phyloP scores from a whole-genome alignment of 1,284 basidiomycete species.

The Peniophora sp. region DNA sequence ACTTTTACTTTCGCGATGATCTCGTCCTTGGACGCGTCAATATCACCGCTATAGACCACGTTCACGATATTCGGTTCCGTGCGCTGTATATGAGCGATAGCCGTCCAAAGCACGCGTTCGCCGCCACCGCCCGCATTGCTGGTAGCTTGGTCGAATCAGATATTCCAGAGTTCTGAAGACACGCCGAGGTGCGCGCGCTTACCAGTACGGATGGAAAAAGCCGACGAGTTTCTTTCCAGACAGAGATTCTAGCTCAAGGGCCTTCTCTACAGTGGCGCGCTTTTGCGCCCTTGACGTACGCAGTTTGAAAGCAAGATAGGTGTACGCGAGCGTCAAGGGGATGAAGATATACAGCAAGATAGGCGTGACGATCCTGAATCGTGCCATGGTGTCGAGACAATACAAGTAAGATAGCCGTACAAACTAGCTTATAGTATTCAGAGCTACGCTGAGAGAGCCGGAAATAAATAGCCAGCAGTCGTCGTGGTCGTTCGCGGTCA shows the following conservation, averaged over 20 bases:
- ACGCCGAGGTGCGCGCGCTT: conserved; percentile 3
- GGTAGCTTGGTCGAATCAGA: conserved; percentile 26
- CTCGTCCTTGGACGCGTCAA: conserved; percentile 68
- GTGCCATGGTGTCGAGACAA: no score
- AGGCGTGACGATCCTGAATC: not conserved
- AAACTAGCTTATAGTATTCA: no score
- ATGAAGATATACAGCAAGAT: not conserved
- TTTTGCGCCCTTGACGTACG: not conserved
- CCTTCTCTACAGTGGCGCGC: not conserved
- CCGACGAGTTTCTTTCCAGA: conserved; percentile 53
- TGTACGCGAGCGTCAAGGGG: not conserved
- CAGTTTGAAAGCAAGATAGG: not conserved
- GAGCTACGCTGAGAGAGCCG: no score
- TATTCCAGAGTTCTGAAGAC: not conserved
- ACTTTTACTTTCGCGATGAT: conserved; percentile 85
- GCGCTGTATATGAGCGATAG: conserved; percentile 73
- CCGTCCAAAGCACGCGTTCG: conserved; percentile 94
- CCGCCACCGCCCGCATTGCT: conserved; percentile 98
- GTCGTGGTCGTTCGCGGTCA: no score
- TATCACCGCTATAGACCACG: conserved; percentile 89
- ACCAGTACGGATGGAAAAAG: conserved; percentile 97
- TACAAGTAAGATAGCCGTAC: no score
- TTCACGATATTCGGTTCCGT: conserved; percentile 66
- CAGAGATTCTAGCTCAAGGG: not conserved
- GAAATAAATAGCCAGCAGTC: no score